Evolutionary conservation across 108 stramenopile genomes (phyloP), one percentile per base, ranked within the genome.

Genomic region (Cylindrotheca fusiformis): DNA sequence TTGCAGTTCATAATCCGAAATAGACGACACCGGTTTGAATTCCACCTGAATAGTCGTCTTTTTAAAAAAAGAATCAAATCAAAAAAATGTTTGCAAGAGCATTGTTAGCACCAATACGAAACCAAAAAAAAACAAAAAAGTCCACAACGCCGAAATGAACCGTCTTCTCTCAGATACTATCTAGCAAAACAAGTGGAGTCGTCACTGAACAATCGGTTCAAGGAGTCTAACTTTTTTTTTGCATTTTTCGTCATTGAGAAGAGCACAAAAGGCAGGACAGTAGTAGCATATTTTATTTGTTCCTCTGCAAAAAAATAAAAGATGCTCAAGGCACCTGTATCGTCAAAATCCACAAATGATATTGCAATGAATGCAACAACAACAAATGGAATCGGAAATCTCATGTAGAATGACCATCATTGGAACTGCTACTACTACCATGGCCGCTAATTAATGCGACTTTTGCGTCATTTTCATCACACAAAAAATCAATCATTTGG

Each of bases 161-260:
- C n/a, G n/a, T n/a, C 51, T 65, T 79, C 80, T 81, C 36, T 41
- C 80, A 41, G 75, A 81, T 81, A 81, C 80, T 81, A 81, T 81
- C 80, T 81, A 81, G 79, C 79, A 61, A 26, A 69, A 53, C 23
- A 69, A 44, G 52, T 46, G 19, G 41, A 14, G 55, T 60, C 60
- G 33, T 66, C 52, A 59, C 21, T 55, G 46, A 36, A n/a, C 21
- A 30, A 55, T 74, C 52, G 14, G 67, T 63, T 55, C 76, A 77
- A 77, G 60, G 77, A 72, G 77, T 78, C 63, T 78, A 73, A 73
- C 60, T 45, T 32, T 52, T 64, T 41, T 41, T 41, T 6, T 48
- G 69, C 23, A 44, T 67, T 68, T 67, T 57, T 67, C 68, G 14
- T 68, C 68, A 12, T 52, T 41, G 58, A 68, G 48, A 46, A 52